Evolutionary conservation across 106 monocot genomes (phyloP), one percentile per base, ranked within the genome.

Genomic region (Dendrobium huoshanense): DNA sequence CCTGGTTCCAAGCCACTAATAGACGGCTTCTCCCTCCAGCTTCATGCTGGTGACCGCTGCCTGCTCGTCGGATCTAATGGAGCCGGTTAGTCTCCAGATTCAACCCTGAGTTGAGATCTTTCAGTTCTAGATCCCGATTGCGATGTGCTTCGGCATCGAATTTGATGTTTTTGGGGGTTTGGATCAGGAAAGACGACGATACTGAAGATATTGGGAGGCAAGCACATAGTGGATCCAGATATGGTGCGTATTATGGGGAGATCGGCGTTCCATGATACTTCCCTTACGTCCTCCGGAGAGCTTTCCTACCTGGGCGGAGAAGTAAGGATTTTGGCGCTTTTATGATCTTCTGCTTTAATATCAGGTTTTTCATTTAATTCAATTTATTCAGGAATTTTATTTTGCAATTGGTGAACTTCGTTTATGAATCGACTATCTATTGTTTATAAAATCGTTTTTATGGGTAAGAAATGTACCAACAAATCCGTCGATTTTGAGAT

Each of bases 21-120:
- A 83, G 83, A 98, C 9, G 91, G 48, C 10, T 83, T 98, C 88
- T 92, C 84, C 77, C 89, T 98, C 82, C 56, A 89, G 40, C 88
- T 94, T 79, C 65, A 55, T 68, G 83, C 89, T 74, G 94, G 98
- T 31, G 78, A 92, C 7, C 91, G 94, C 15, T 94, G 91, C 80
- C 98, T 98, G 75, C 98, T 98, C 55, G 91, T 98, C 79, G 98
- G 98, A 77, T 88, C 98, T 86, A 98, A 98, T 42, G 98, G 98
- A 58, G 98, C 96, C 1, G 96, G 96, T 97, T 27, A 37, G 78
- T 78, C 40, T 42, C 4, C 11, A 33, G 13, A 45, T 9, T 55
- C 42, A 61, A 75, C 75, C 20, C 64, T 33, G 37, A 70, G 3
- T 70, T 37, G 33, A 33, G 9, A 33, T 70, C 9, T 31, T 37